These are phyloP conservation scores for Raffaelea albimanens DNA, from an alignment of 2,329 filamentous ascomycete genomes.

Conservation along the genomic window DNA sequence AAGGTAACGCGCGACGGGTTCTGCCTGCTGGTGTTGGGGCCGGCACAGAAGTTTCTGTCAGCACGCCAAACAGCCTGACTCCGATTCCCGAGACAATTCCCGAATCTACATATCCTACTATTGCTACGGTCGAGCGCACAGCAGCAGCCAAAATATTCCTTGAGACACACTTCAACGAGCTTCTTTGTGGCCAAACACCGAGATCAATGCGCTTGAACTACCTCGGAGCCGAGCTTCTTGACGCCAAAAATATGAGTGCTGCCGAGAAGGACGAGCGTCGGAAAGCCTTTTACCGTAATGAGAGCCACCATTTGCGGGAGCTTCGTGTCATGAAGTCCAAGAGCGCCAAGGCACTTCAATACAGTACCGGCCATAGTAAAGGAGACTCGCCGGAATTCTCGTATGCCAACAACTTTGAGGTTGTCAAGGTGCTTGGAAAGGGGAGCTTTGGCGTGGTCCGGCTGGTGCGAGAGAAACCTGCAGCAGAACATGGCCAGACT, in stretches of 20 bases:
- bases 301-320: constrained; percentile 68
- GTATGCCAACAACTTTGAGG: constrained; percentile 57
- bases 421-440: constrained; percentile 75
- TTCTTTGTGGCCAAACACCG: constrained; percentile 47
- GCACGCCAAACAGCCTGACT: not conserved
- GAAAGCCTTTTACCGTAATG: constrained; percentile 52
- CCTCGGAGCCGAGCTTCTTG: constrained; percentile 55
- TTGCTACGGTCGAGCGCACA: constrained; percentile 63
- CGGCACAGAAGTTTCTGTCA: not conserved
- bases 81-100: not conserved
- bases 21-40: too few species aligned
- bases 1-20: too few species aligned
- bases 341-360: not conserved
- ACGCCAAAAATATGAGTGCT: constrained; percentile 38
- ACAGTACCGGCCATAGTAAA: not conserved
- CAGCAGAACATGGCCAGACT: not conserved
- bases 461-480: constrained; percentile 60
- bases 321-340: constrained; percentile 56
- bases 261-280: constrained; percentile 46
- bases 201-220: constrained; percentile 52
- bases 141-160: constrained; percentile 78
- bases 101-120: constrained; percentile 21
- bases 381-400: not conserved
- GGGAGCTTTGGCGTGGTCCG: constrained; percentile 91
- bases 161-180: constrained; percentile 73